These are phyloP conservation scores for Dendrobium officinale DNA, from an alignment of 106 monocot species.

Conservation along the genomic window DNA sequence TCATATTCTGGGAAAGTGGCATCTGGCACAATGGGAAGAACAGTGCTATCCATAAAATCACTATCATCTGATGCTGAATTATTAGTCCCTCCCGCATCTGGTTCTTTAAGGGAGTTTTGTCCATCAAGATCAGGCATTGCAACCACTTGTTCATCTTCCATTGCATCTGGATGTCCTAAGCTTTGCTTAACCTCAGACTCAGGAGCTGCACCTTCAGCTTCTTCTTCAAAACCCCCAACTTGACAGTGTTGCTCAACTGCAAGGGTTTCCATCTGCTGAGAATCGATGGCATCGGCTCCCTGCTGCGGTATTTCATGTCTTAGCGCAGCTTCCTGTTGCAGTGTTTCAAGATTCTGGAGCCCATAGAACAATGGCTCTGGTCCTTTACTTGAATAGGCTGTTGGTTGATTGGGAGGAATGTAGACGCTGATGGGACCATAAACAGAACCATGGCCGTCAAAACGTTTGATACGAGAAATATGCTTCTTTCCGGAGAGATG, in stretches of 20 bases:
- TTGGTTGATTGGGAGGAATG: conserved; percentile 49
- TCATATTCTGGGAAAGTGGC: neutral
- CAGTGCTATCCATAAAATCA: neutral
- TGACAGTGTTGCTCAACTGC: neutral
- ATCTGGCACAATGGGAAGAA: neutral
- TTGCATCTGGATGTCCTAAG: neutral
- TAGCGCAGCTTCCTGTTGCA: conserved; percentile 11
- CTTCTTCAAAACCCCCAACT: neutral
- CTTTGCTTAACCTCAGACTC: neutral
- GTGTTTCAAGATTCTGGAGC: conserved; percentile 26
- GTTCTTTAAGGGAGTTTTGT: too few relatives aligned
- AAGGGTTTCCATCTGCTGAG: neutral
- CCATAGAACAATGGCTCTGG: conserved; percentile 47
- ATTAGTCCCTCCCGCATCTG: neutral
- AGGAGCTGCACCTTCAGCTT: neutral
- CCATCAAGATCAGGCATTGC: neutral
- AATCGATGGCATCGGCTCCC: neutral
- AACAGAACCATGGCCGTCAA: conserved; percentile 28
- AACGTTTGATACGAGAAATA: conserved; percentile 32
- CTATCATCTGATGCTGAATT: neutral
- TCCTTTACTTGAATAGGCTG: conserved; percentile 7
- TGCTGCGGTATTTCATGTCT: neutral
- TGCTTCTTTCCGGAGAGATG: conserved; percentile 68
- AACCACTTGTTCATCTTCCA: neutral
- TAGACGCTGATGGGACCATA: conserved; percentile 43